A percentile compares a stretch with the other conserved stretches of the same genome.
Conservation (phyloP, 1,284 basidiomycete species). For the Tausonia pullulans region DNA sequence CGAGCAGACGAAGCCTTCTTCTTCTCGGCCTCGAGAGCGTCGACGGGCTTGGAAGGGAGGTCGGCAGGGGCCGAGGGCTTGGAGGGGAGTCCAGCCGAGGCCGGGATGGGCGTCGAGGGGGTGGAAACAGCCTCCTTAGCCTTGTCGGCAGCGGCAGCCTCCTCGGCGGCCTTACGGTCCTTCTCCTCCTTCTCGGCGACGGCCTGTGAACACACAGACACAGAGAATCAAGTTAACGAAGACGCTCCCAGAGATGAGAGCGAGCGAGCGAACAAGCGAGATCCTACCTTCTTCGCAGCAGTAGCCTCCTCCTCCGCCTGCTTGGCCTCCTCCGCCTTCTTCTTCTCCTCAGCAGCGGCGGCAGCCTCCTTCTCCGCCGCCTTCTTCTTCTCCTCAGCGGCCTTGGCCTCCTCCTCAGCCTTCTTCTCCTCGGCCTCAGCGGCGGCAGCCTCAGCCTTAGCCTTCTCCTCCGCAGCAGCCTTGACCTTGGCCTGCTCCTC, state of each 20-base stretch:
- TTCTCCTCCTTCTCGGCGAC: conserved; percentile 24
- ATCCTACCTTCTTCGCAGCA: conserved; percentile 4
- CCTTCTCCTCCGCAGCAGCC: conserved; percentile 6
- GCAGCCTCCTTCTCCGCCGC: conserved; percentile 5
- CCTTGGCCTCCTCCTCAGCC: conserved; percentile 9
- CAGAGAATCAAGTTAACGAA: not conserved
- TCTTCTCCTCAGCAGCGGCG: not conserved
- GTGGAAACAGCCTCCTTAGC: conserved; percentile 27
- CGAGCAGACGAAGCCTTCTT: conserved; percentile 23
- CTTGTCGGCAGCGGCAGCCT: conserved; percentile 23
- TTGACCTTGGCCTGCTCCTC: conserved; percentile 35
- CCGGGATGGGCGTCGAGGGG: conserved; percentile 14
- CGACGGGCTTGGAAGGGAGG: conserved; percentile 33
- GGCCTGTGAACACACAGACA: not conserved
- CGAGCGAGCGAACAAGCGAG: not conserved
- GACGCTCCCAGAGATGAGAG: not conserved
- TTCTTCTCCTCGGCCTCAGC: conserved; percentile 1
- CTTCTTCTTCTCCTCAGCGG: conserved; percentile 8
- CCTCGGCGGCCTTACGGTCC: conserved; percentile 25
- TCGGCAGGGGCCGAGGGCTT: conserved; percentile 22
- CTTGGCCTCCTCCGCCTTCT: conserved; percentile 10
- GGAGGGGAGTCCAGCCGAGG: conserved; percentile 18
- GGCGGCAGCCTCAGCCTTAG: conserved; percentile 3
- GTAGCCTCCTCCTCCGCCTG: conserved; percentile 7
- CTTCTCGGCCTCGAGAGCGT: conserved; percentile 24